Evolutionary conservation across 257 asterid genomes (phyloP).

Genomic region (Solanum neorickii): DNA sequence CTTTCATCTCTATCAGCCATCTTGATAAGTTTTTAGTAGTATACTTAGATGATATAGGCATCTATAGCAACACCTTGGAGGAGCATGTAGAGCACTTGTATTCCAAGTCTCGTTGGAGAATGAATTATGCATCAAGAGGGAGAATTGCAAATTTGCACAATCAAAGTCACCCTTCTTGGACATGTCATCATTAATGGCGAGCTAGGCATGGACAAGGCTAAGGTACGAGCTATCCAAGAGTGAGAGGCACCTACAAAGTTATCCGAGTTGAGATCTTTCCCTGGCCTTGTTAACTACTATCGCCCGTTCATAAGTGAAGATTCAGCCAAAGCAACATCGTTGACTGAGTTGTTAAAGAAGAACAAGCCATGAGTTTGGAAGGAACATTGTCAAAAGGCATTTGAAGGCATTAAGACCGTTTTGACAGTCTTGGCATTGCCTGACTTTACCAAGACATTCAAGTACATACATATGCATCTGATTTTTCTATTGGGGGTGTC

Average conservation of each 20-base stretch:
- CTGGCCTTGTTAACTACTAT: background rate
- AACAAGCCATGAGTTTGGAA: background rate
- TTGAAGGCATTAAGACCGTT: background rate
- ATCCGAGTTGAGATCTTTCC: background rate
- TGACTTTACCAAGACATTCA: background rate
- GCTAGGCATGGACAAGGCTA: background rate
- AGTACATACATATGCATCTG: background rate
- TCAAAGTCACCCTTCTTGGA: background rate
- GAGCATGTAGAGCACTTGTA: background rate
- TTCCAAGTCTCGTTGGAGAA: background rate
- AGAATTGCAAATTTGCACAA: background rate
- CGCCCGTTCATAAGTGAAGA: background rate
- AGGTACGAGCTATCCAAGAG: background rate
- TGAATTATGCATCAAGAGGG: background rate
- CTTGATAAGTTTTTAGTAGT: background rate
- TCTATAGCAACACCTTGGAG: background rate
- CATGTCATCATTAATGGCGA: background rate
- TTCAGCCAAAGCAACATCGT: background rate
- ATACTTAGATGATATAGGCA: background rate
- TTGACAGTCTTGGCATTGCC: background rate
- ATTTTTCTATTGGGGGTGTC: background rate
- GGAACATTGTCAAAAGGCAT: background rate
- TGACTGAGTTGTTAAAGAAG: background rate
- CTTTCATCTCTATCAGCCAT: background rate
- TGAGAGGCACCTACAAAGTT: background rate